Conservation (phyloP, 768 basidiomycete species). For the Clitopilus hobsonii region DNA sequence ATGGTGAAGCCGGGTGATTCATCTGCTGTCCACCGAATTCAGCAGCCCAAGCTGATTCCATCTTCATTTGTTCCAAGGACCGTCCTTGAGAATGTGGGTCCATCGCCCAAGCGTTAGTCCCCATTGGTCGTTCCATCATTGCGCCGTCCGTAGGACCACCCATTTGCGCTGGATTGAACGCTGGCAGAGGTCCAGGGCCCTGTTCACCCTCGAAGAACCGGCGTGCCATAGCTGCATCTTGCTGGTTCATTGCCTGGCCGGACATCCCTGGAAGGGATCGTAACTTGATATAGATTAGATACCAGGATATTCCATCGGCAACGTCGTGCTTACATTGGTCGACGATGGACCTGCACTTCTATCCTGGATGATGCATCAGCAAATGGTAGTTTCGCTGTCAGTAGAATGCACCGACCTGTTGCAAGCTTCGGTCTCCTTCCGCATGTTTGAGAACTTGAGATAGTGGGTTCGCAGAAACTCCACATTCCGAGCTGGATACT, state of each 20-base stretch:
- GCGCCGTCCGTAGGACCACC: slow-evolving; percentile 13
- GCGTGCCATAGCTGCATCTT: slow-evolving; percentile 69
- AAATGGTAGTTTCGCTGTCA: background rate
- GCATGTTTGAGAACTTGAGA: slow-evolving; percentile 88
- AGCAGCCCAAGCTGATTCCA: slow-evolving; percentile 44
- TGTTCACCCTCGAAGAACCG: slow-evolving; percentile 67
- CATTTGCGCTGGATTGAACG: slow-evolving; percentile 6
- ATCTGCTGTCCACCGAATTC: slow-evolving; percentile 43
- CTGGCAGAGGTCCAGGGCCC: slow-evolving; percentile 17
- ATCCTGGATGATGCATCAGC: slow-evolving; percentile 43
- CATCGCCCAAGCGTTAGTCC: slow-evolving; percentile 39
- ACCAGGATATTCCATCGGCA: too few species aligned
- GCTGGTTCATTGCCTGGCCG: slow-evolving; percentile 44
- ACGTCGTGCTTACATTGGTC: slow-evolving; percentile 44
- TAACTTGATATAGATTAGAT: slow-evolving; percentile 40
- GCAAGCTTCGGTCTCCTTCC: slow-evolving; percentile 83
- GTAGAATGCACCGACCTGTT: slow-evolving; percentile 52
- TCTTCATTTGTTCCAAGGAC: slow-evolving; percentile 26
- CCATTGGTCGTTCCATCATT: slow-evolving; percentile 17
- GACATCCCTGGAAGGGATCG: slow-evolving; percentile 70
- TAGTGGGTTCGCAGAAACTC: slow-evolving; percentile 77
- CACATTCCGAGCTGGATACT: slow-evolving; percentile 89
- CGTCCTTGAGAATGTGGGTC: slow-evolving; percentile 41
- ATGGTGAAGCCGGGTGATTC: slow-evolving; percentile 15
- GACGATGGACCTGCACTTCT: slow-evolving; percentile 70